phyloP scores from a whole-genome alignment of 2,329 filamentous ascomycete genomes.

The Fusarium anthophilum region DNA sequence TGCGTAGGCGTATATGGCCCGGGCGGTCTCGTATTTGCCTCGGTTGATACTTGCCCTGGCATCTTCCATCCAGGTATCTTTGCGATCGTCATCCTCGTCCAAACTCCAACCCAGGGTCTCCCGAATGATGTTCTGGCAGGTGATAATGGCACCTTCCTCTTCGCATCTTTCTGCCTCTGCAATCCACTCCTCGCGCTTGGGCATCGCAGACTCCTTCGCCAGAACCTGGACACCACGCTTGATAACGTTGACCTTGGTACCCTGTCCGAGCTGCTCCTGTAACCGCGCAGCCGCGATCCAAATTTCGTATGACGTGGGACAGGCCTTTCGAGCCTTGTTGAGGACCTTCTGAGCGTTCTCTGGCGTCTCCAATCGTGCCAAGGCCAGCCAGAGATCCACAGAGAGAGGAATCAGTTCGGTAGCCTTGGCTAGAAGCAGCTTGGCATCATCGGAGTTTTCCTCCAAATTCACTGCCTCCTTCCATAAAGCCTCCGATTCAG shows the following conservation, averaged over 20 bases:
- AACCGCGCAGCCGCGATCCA: constrained; percentile 95
- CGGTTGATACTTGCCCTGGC: constrained; percentile 83
- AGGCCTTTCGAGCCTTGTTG: constrained; percentile 92
- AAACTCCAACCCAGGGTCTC: constrained; percentile 93
- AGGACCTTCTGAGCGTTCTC: constrained; percentile 95
- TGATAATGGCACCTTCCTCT: constrained; percentile 85
- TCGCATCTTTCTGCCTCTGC: constrained; percentile 94
- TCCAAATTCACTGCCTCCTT: constrained; percentile 97
- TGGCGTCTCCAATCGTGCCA: constrained; percentile 87
- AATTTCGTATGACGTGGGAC: constrained; percentile 92
- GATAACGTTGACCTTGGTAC: constrained; percentile 88
- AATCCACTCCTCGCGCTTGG: constrained; percentile 97
- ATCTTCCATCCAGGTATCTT: constrained; percentile 96
- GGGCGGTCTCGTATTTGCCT: constrained; percentile 87
- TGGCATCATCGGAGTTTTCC: constrained; percentile 87
- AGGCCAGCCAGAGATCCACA: constrained; percentile 92
- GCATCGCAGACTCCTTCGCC: constrained; percentile 92
- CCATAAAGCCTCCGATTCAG: constrained; percentile 96
- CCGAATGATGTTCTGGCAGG: constrained; percentile 87
- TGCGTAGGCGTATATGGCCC: constrained; percentile 92
- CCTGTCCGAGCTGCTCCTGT: constrained; percentile 86
- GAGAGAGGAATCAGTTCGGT: constrained; percentile 95
- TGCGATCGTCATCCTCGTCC: constrained; percentile 95
- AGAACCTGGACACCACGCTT: constrained; percentile 90
- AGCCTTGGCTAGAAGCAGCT: constrained; percentile 89